phyloP scores from a whole-genome alignment of 2,329 filamentous ascomycete species.

The Huntiella bhutanensis region DNA sequence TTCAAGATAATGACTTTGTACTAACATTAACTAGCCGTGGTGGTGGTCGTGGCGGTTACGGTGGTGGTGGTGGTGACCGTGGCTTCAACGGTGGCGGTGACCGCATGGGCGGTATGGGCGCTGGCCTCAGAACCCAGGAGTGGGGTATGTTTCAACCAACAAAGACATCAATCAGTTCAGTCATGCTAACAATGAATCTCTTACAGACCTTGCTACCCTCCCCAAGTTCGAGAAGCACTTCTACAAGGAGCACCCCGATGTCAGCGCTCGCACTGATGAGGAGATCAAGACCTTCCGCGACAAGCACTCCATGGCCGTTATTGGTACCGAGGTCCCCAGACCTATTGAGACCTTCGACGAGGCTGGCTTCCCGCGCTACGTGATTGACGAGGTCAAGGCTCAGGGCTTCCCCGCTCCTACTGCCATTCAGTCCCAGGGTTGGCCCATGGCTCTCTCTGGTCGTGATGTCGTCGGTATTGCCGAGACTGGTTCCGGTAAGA shows the following conservation, averaged over 20 bases:
- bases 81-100: constrained; percentile 57
- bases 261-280: constrained; percentile 50
- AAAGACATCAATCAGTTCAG: constrained; percentile 15
- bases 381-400: constrained; percentile 96
- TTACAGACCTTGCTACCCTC: constrained; percentile 50
- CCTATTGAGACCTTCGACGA: constrained; percentile 96
- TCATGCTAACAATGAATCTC: constrained; percentile 11
- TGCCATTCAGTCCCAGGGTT: constrained; percentile 83
- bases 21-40: constrained; percentile 22
- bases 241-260: constrained; percentile 84
- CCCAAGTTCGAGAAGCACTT: constrained; percentile 99
- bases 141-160: constrained; percentile 48
- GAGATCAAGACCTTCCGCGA: constrained; percentile 82
- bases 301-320: constrained; percentile 66
- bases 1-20: neutral
- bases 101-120: constrained; percentile 81
- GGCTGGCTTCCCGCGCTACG: constrained; percentile 89
- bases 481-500: constrained; percentile 98
- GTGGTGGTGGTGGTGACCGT: constrained; percentile 15
- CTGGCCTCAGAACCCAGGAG: constrained; percentile 67
- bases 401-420: constrained; percentile 90
- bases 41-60: constrained; percentile 18
- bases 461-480: constrained; percentile 98
- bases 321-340: constrained; percentile 67
- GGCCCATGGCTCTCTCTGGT: constrained; percentile 97